phyloP scores from a whole-genome alignment of 305 asterid genomes.

The Rubia peregrina region DNA sequence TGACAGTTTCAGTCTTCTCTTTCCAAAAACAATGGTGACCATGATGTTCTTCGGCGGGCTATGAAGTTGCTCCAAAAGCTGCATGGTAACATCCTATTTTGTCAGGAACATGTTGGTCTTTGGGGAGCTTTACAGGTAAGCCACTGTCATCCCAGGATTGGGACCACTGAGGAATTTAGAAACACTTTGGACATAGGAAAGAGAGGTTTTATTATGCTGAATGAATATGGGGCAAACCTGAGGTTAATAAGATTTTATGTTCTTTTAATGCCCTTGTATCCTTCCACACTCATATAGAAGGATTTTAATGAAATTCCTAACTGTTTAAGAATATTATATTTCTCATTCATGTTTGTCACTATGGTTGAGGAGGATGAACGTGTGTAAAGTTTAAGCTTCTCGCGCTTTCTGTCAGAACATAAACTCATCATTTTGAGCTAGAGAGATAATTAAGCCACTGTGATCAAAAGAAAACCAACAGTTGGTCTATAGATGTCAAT shows the following conservation, averaged over 20 bases:
- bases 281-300: background rate
- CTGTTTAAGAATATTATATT: background rate
- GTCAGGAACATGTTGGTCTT: slow-evolving; percentile 77
- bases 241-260: slow-evolving; percentile 1
- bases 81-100: slow-evolving; percentile 64
- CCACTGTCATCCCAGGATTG: slow-evolving; percentile 10
- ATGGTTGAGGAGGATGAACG: background rate
- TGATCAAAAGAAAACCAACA: background rate
- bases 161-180: background rate
- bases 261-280: background rate
- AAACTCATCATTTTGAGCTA: background rate
- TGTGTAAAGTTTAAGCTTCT: background rate
- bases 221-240: background rate
- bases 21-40: slow-evolving; percentile 43
- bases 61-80: slow-evolving; percentile 56
- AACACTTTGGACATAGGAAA: background rate
- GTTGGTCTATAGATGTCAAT: background rate
- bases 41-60: slow-evolving; percentile 37
- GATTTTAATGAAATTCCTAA: slow-evolving; percentile 11
- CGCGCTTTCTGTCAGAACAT: background rate
- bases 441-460: background rate
- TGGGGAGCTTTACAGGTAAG: slow-evolving; percentile 92
- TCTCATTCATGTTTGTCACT: background rate
- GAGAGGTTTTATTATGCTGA: background rate
- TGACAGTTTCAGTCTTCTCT: slow-evolving; percentile 51